Conservation (phyloP, 768 basidiomycete species). For the Leucocoprinus sp. region DNA sequence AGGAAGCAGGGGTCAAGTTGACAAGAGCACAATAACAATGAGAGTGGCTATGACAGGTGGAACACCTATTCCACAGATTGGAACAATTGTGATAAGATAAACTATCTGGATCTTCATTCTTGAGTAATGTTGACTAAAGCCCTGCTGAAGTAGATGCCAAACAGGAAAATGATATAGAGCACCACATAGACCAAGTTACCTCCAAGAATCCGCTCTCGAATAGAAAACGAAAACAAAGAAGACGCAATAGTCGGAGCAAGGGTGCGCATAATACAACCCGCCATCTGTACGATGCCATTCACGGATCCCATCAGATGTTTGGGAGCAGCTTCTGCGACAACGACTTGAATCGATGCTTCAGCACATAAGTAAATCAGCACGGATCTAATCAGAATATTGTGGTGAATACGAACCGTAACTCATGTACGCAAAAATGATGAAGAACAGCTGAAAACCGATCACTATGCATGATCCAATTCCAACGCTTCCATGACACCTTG, state of each 20-base stretch:
- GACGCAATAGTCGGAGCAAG: slow-evolving; percentile 48
- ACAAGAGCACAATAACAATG: no score
- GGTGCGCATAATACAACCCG: slow-evolving; percentile 37
- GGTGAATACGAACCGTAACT: slow-evolving; percentile 25
- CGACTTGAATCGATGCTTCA: slow-evolving; percentile 30
- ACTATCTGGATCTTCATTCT: no score
- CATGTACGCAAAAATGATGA: slow-evolving; percentile 20
- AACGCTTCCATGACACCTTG: slow-evolving; percentile 24
- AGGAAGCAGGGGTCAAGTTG: no score
- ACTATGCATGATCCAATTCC: slow-evolving; percentile 21
- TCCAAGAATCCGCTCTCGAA: slow-evolving; percentile 33
- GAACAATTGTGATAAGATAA: no score
- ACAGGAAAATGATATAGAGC: slow-evolving; percentile 20
- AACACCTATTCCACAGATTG: no score
- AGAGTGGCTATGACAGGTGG: no score
- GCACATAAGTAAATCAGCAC: no score
- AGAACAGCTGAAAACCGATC: slow-evolving; percentile 26
- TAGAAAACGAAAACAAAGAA: slow-evolving; percentile 48
- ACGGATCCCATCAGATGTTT: slow-evolving; percentile 38
- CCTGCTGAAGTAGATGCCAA: no score
- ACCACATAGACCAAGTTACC: slow-evolving; percentile 37
- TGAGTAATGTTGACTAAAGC: no score
- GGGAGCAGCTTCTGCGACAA: slow-evolving; percentile 32
- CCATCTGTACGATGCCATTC: slow-evolving; percentile 50
- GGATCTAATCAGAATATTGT: not conserved